These are phyloP conservation scores for Candida ficus DNA, from an alignment of 805 yeast genomes.

Conservation along the genomic window DNA sequence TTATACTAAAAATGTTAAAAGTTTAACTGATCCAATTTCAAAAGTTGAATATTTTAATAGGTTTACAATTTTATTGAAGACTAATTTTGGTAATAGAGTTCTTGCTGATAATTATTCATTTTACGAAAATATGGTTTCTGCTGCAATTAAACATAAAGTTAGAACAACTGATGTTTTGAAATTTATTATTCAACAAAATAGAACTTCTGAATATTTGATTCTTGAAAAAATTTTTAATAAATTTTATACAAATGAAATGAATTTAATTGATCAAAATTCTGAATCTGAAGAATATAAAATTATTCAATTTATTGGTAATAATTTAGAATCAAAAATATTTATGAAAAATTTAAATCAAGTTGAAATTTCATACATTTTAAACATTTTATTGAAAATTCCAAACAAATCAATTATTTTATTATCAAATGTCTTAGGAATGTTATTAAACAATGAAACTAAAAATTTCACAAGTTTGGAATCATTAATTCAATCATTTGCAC, in stretches of 20 bases:
- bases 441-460: neutral
- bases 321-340: conserved; percentile 21
- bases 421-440: neutral
- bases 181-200: conserved; percentile 13
- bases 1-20: conserved; percentile 4
- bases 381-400: conserved; percentile 1
- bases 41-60: conserved; percentile 15
- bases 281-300: neutral
- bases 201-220: conserved; percentile 13
- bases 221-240: conserved; percentile 10
- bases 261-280: neutral
- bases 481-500: conserved; percentile 2
- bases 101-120: conserved; percentile 7
- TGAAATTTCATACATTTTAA: conserved; percentile 1
- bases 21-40: neutral
- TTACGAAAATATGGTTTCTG: conserved; percentile 8
- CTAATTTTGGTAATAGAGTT: conserved; percentile 15
- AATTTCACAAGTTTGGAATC: neutral
- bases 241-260: neutral
- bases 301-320: conserved; percentile 18
- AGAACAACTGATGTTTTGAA: conserved; percentile 16
- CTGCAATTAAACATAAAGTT: conserved; percentile 7
- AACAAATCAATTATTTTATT: neutral
- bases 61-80: conserved; percentile 12
- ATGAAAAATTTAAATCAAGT: conserved; percentile 4